Evolutionary conservation across 1,284 basidiomycete genomes (phyloP).

Genomic region (Trametes polyzona): DNA sequence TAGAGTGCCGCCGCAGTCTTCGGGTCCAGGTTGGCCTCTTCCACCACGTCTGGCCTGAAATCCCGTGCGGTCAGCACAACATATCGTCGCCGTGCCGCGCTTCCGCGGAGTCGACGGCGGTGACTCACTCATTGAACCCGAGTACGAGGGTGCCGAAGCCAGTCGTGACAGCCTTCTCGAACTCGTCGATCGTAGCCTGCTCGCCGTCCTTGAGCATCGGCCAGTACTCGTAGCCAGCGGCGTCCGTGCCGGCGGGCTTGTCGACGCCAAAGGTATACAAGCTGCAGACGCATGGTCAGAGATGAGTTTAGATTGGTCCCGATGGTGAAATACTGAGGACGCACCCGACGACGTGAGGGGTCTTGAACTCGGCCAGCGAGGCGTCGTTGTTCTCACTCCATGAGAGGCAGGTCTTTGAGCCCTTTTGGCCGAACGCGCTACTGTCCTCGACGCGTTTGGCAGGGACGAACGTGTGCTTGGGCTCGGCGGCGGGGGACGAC

Average conservation of each 20-base stretch:
- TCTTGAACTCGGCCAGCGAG: conserved; percentile 51
- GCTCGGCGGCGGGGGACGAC: no score
- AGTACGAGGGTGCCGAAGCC: conserved; percentile 58
- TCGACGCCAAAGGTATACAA: conserved; percentile 61
- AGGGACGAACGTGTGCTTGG: no score
- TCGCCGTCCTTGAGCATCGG: conserved; percentile 72
- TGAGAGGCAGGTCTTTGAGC: conserved; percentile 67
- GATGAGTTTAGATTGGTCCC: not conserved
- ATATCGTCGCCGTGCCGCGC: not conserved
- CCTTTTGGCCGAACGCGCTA: conserved; percentile 46
- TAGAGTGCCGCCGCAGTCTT: conserved; percentile 55
- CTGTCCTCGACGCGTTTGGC: no score
- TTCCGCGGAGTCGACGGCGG: not conserved
- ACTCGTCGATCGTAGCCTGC: conserved; percentile 44
- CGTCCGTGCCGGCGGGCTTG: conserved; percentile 42
- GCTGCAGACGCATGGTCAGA: conserved; percentile 44
- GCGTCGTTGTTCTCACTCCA: conserved; percentile 61
- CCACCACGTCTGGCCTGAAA: conserved; percentile 61
- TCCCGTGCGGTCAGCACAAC: not conserved
- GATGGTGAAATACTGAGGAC: conserved; percentile 30
- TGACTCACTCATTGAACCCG: conserved; percentile 73
- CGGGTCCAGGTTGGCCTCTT: conserved; percentile 66
- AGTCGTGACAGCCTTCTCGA: conserved; percentile 46
- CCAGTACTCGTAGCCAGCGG: conserved; percentile 53
- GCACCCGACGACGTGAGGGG: conserved; percentile 47